These are phyloP conservation scores for Musa beccarii DNA, from an alignment of 176 grass and related monocot species.

Conservation along the genomic window DNA sequence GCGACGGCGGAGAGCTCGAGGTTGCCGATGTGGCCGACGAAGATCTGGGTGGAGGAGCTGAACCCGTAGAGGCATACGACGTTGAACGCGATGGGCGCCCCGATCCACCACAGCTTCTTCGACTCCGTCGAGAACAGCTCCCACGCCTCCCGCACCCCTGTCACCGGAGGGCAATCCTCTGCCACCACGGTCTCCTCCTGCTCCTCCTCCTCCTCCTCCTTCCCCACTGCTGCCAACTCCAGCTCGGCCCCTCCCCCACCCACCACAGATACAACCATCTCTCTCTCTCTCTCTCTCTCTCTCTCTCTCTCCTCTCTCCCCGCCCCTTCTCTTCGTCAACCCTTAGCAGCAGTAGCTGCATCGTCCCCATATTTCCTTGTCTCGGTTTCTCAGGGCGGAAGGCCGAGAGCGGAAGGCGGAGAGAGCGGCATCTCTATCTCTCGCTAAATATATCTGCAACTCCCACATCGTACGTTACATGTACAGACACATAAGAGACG, in stretches of 20 bases:
- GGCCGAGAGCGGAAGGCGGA: not conserved
- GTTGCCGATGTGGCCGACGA: conserved; percentile 72
- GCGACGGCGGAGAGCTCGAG: conserved; percentile 70
- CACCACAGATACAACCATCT: not conserved
- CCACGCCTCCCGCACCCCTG: conserved; percentile 20
- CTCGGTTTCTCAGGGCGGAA: not conserved
- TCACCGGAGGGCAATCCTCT: conserved; percentile 32
- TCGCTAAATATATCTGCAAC: not conserved
- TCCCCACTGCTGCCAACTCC: not conserved
- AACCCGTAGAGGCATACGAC: conserved; percentile 60
- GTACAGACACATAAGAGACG: too few species aligned
- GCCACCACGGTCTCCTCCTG: not conserved
- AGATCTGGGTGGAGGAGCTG: conserved; percentile 72
- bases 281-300: not conserved
- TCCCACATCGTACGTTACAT: too few species aligned
- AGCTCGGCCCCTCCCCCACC: not conserved
- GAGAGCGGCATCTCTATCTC: not conserved
- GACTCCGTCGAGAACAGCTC: conserved; percentile 41
- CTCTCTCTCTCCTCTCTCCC: not conserved
- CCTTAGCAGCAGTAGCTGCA: not conserved
- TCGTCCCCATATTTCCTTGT: not conserved
- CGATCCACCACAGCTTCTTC: conserved; percentile 47
- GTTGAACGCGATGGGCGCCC: conserved; percentile 68
- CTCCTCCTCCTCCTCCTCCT: not conserved
- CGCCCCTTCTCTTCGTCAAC: not conserved